Evolutionary conservation across 257 asterid species (phyloP), one percentile per base, ranked within the genome.

Genomic region (Echium plantagineum): DNA sequence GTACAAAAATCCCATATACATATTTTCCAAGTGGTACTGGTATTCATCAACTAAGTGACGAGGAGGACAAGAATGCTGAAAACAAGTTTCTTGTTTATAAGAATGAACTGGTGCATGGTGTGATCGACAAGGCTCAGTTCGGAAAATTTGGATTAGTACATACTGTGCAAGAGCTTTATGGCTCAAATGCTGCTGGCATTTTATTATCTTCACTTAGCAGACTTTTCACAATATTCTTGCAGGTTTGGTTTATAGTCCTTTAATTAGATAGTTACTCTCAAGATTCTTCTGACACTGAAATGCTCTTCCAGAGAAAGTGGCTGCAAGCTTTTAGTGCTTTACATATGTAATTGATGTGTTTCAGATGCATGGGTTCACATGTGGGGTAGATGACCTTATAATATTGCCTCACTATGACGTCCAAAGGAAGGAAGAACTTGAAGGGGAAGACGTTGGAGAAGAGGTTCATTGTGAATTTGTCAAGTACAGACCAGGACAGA

Each of bases 61-160:
- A 81, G 58, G 82, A 69, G 71, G 88, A 83, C 52, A 87, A 80
- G 57, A 88, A 80, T 52, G 86, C 90, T 65, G 97, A 91, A 67
- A 91, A 82, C 66, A 81, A 77, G 68, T 74, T 93, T n/a, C 74
- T 93, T 52, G 69, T 93, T 75, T 79, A 94, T 94, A 93, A 83
- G 71, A 93, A 93, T 76, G 97, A 93, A 78, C 85, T 86, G 24
- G 94, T 93, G 35, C 86, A 83, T 70, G 98, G 98, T 79, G 94
- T 93, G 68, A 80, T 93, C 32, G 98, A 93, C 83, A 93, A 93
- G 78, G 95, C 98, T 55, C 98, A 93, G 79, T 93, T 93, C 78
- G 98, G 96, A 57, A 85, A 86, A 71, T 93, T 76, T 78, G 98
- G 98, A 59, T 77, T 93, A 80, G 98, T 89, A 31, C 98, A 93